Evolutionary conservation across 1,284 basidiomycete species (phyloP), one percentile per base, ranked within the genome.

Genomic region (Malassezia nana): DNA sequence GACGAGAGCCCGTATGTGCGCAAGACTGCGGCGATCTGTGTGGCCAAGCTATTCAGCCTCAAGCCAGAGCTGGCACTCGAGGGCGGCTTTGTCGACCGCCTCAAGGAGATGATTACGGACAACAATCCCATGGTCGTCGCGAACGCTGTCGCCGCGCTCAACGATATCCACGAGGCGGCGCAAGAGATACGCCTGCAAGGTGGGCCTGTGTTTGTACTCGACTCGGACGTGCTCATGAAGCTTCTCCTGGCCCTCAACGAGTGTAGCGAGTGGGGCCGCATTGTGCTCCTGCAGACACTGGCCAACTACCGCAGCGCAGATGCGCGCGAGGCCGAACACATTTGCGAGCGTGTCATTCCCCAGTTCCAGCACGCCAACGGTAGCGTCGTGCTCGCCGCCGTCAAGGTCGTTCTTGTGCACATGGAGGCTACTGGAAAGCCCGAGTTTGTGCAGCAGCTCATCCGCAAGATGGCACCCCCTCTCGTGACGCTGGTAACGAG

Each of bases 111-210:
- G 86, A 84, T 94, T 42, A 79, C 87, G 12, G 92, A 98, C 75
- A 86, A 85, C 57, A 98, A 98, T 75, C 92, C 92, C 0, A 98
- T 95, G 90, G 92, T 98, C 48, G 92, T 98, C 39, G 89, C 94
- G 28, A 98, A 98, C 64, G 88, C 89, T 5, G 84, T 92, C 18
- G 83, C 85, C 15, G 91, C 92, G 0, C 78, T 98, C n/a, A 84
- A 86, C 15, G 94, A 98, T 68, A 96, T 98, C 60, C 89, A 95
- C 60, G 78, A 80, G 60, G 61, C 75, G 59, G 53, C 67, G 43
- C 46, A 69, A 62, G 50, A 62, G 45, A 45, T 49, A 33, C 58
- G 66, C 26, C 52, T 60, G 5, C 50, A 57, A 5, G 62, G 69
- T 24, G 55, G 62, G 18, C 85, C 83, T 10, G 75, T 85, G 48